A percentile compares a stretch with the other conserved stretches of the same genome.
phyloP scores from a whole-genome alignment of 2,329 filamentous ascomycete species.

The Lasiodiplodia gonubiensis region DNA sequence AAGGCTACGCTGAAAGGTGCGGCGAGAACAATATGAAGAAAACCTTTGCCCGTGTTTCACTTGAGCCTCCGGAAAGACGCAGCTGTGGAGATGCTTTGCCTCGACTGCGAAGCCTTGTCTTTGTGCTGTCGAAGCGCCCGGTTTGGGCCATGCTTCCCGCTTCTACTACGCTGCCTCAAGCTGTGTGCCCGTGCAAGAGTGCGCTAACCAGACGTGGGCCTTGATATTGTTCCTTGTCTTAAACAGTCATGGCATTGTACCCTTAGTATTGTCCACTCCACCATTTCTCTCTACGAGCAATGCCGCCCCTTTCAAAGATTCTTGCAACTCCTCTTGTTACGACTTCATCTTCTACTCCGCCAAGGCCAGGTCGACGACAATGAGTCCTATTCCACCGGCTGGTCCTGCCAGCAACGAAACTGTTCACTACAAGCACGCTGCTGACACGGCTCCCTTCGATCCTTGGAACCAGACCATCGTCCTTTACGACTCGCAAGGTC shows the following conservation, averaged over 20 bases:
- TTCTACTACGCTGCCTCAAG: background rate
- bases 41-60: background rate
- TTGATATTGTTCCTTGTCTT: conserved; percentile 28
- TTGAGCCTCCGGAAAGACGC: background rate
- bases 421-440: background rate
- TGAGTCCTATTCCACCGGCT: background rate
- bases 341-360: background rate
- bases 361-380: background rate
- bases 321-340: background rate
- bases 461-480: conserved; percentile 59
- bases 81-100: too few relatives aligned
- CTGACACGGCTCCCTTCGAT: conserved; percentile 44
- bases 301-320: background rate
- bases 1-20: background rate
- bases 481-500: conserved; percentile 53
- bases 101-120: too few relatives aligned
- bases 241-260: conserved; percentile 25
- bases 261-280: background rate
- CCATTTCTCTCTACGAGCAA: background rate
- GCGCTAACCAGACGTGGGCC: conserved; percentile 4
- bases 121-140: too few relatives aligned
- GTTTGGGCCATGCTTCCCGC: too few relatives aligned
- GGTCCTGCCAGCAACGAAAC: background rate
- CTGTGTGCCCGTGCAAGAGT: background rate
- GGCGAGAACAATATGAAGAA: background rate